Percentiles rank a stretch among this genome's conserved stretches.
phyloP scores from a whole-genome alignment of 1,284 basidiomycete species.

The Pyrrhoderma lamaoense region DNA sequence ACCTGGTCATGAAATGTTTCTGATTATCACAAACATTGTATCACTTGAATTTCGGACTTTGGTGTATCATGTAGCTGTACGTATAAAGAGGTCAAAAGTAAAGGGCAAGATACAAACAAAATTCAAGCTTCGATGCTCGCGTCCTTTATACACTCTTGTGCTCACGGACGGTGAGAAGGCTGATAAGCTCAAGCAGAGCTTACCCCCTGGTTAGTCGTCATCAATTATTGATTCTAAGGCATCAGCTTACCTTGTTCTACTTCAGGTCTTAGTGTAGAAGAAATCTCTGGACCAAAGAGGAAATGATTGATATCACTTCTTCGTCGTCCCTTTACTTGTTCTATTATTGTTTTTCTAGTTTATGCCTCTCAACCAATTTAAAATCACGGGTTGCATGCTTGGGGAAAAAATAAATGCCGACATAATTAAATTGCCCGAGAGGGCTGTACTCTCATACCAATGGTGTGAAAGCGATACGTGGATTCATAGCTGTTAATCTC shows the following conservation, averaged over 20 bases:
- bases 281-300: constrained; percentile 58
- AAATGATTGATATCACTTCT: constrained; percentile 29
- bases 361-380: too few species aligned
- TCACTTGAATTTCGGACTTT: constrained; percentile 3
- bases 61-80: constrained; percentile 64
- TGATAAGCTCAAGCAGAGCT: constrained; percentile 92
- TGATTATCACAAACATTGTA: not conserved
- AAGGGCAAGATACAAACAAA: constrained; percentile 84
- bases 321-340: too few species aligned
- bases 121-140: constrained; percentile 98
- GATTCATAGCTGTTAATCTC: too few species aligned
- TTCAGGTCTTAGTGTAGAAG: constrained; percentile 55
- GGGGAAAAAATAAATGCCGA: too few species aligned
- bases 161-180: constrained; percentile 98
- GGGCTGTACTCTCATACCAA: too few species aligned
- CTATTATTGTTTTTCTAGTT: too few species aligned
- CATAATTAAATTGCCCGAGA: too few species aligned
- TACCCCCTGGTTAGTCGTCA: constrained; percentile 77
- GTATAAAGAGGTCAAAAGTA: constrained; percentile 86
- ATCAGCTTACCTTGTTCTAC: not conserved
- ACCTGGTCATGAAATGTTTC: not conserved
- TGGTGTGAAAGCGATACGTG: too few species aligned
- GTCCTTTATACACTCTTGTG: constrained; percentile 96
- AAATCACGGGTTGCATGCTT: too few species aligned
- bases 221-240: not conserved